Evolutionary conservation across 768 basidiomycete genomes (phyloP).

Genomic region (Trametes coccinea): DNA sequence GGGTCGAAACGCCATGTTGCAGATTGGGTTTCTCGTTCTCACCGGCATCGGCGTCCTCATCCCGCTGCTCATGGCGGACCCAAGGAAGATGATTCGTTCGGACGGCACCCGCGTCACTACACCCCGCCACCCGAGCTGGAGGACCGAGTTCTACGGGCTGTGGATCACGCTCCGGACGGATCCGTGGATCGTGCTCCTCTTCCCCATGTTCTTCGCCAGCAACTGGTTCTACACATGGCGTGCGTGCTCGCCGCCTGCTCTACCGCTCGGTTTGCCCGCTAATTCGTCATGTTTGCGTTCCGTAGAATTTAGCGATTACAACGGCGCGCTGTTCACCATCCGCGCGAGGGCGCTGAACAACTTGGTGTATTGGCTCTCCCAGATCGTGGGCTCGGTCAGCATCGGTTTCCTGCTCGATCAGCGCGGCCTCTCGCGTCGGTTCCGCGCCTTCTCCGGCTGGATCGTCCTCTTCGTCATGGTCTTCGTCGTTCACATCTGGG

Average conservation of each 20-base stretch:
- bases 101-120: slow-evolving; percentile 70
- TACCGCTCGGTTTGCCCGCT: slow-evolving; percentile 5
- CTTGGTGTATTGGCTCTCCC: slow-evolving; percentile 76
- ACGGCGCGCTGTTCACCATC: slow-evolving; percentile 78
- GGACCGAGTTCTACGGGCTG: slow-evolving; percentile 67
- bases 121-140: slow-evolving; percentile 75
- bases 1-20: neutral
- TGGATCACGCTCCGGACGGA: slow-evolving; percentile 69
- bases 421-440: slow-evolving; percentile 53
- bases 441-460: slow-evolving; percentile 76
- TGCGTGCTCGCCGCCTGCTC: slow-evolving; percentile 35
- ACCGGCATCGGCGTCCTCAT: slow-evolving; percentile 67
- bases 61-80: slow-evolving; percentile 71
- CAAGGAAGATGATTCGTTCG: slow-evolving; percentile 68
- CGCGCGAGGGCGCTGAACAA: slow-evolving; percentile 76
- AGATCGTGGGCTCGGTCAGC: slow-evolving; percentile 71
- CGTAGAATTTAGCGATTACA: slow-evolving; percentile 77
- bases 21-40: slow-evolving; percentile 78
- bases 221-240: slow-evolving; percentile 91
- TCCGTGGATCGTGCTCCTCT: slow-evolving; percentile 69
- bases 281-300: neutral
- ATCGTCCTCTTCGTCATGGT: slow-evolving; percentile 58
- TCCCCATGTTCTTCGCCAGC: slow-evolving; percentile 84
- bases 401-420: slow-evolving; percentile 73
- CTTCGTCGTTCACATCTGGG: slow-evolving; percentile 74